A percentile compares a stretch with the other conserved stretches of the same genome.
Conservation (phyloP, 306 rosid species). For the Cicer yamashitae region DNA sequence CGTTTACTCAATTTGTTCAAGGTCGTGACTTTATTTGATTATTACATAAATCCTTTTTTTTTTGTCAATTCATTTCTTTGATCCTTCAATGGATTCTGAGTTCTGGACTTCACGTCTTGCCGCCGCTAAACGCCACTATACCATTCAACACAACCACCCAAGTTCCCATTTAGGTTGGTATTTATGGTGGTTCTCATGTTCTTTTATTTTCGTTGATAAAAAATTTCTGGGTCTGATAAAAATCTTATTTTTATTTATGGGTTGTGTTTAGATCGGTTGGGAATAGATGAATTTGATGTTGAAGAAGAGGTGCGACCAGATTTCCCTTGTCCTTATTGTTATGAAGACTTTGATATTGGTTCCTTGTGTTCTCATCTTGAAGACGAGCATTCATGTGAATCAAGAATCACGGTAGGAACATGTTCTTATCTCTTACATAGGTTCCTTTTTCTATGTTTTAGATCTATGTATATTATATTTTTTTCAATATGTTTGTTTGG, state of each 20-base stretch:
- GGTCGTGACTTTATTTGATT: constrained; percentile 26
- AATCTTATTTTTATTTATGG: constrained; percentile 33
- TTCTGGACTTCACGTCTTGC: constrained; percentile 96
- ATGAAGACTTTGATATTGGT: constrained; percentile 84
- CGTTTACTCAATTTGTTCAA: constrained; percentile 25
- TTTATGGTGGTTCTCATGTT: not conserved
- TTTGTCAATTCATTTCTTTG: constrained; percentile 29
- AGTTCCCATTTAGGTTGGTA: constrained; percentile 73
- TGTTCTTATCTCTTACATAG: constrained; percentile 20
- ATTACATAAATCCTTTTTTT: not conserved
- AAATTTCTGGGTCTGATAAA: constrained; percentile 30
- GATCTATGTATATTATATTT: constrained; percentile 38
- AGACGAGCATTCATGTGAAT: constrained; percentile 90
- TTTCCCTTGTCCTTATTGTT: constrained; percentile 88
- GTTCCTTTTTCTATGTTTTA: constrained; percentile 10
- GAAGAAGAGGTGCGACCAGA: constrained; percentile 92
- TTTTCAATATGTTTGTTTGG: constrained; percentile 21
- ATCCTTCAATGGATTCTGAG: constrained; percentile 86
- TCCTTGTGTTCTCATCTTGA: constrained; percentile 93
- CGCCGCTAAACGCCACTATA: constrained; percentile 90
- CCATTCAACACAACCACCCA: constrained; percentile 74
- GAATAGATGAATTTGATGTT: constrained; percentile 82
- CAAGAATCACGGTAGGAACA: constrained; percentile 73
- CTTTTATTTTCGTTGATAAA: not conserved
- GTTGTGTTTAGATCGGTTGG: constrained; percentile 72